These are phyloP conservation scores for Eucalyptus microcorys DNA, from an alignment of 345 rosid species.

Conservation along the genomic window DNA sequence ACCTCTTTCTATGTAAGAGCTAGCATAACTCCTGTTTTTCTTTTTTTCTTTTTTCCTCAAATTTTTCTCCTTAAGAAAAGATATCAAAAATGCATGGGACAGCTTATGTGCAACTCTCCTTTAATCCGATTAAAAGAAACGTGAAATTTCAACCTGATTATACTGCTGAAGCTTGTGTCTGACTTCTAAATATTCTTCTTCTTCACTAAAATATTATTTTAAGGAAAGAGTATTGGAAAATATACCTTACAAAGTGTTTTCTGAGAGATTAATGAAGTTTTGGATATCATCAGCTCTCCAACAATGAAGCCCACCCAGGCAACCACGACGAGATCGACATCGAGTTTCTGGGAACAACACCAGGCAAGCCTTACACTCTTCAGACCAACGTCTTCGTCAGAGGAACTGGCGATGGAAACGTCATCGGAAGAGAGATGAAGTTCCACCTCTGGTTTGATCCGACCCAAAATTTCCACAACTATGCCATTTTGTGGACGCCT, in stretches of 20 bases:
- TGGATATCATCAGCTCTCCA: conserved; percentile 51
- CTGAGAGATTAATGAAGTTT: not conserved
- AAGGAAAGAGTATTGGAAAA: not conserved
- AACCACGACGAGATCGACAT: conserved; percentile 86
- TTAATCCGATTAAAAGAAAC: not conserved
- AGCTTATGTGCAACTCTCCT: not conserved
- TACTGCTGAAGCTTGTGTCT: not conserved
- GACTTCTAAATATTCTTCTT: not conserved
- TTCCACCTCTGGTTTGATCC: conserved; percentile 94
- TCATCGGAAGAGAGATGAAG: conserved; percentile 68
- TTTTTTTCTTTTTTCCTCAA: not conserved
- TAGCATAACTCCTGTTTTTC: not conserved
- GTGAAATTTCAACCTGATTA: not conserved
- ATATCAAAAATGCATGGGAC: not conserved
- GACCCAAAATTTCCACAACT: conserved; percentile 64
- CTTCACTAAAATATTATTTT: not conserved
- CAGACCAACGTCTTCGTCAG: conserved; percentile 85
- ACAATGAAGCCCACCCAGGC: conserved; percentile 71
- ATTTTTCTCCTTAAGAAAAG: not conserved
- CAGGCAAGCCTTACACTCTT: conserved; percentile 58
- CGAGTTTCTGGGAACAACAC: conserved; percentile 80
- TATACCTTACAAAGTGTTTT: not conserved
- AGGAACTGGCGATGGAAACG: conserved; percentile 82
- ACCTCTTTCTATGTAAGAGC: conserved; percentile 65
- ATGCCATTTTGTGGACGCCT: conserved; percentile 63